These are phyloP conservation scores for Ogataea glucozyma DNA, from an alignment of 805 yeast species.

Conservation along the genomic window DNA sequence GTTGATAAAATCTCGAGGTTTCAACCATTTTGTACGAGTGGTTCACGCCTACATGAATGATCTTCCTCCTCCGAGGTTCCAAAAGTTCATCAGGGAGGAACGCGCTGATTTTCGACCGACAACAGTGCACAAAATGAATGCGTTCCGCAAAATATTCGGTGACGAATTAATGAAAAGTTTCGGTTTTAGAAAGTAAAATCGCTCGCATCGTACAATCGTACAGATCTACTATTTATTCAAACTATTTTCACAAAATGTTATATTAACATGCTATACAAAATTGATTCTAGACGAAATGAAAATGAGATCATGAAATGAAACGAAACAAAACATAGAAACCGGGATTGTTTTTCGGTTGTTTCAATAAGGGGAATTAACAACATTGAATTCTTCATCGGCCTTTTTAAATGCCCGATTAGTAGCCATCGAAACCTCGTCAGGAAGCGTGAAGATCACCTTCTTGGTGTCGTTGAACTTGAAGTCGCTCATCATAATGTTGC, in stretches of 20 bases:
- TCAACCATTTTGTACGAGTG: slow-evolving; percentile 61
- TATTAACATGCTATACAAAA: not conserved
- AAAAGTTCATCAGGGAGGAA: slow-evolving; percentile 16
- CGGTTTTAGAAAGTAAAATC: slow-evolving; percentile 47
- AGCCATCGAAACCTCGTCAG: slow-evolving; percentile 75
- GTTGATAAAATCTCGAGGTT: slow-evolving; percentile 57
- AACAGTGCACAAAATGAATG: slow-evolving; percentile 54
- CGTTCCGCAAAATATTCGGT: slow-evolving; percentile 56
- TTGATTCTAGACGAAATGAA: not conserved
- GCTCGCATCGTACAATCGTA: slow-evolving; percentile 8
- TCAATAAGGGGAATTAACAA: slow-evolving; percentile 32
- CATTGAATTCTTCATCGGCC: slow-evolving; percentile 41
- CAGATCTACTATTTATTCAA: not conserved
- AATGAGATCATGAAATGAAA: not conserved
- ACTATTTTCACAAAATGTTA: not conserved
- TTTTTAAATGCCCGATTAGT: slow-evolving; percentile 57
- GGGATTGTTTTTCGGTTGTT: too few relatives aligned
- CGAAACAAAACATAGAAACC: not conserved
- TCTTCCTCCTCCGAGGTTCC: slow-evolving; percentile 47
- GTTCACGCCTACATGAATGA: slow-evolving; percentile 67
- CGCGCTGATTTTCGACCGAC: slow-evolving; percentile 45
- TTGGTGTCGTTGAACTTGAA: slow-evolving; percentile 73
- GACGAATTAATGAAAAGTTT: slow-evolving; percentile 61
- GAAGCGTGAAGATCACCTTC: slow-evolving; percentile 70
- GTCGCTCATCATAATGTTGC: slow-evolving; percentile 70